These are phyloP conservation scores for Zygoascus meyerae DNA, from an alignment of 1,139 yeast genomes.

Conservation along the genomic window DNA sequence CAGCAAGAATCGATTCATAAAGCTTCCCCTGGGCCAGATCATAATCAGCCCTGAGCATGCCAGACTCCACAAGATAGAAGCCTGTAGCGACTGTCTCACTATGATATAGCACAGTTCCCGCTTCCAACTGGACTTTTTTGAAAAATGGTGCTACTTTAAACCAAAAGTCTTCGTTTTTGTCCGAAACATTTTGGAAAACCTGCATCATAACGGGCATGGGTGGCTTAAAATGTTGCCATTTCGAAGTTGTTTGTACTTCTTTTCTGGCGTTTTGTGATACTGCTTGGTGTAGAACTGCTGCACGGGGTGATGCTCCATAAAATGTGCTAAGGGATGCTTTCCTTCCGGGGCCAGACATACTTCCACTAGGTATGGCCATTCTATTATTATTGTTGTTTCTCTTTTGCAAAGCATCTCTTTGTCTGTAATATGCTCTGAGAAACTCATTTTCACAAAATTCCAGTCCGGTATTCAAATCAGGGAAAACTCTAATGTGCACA, in stretches of 20 bases:
- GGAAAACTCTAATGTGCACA: constrained; percentile 51
- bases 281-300: constrained; percentile 55
- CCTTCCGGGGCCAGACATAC: not conserved
- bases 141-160: constrained; percentile 48
- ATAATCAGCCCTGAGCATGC: constrained; percentile 61
- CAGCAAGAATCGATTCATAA: constrained; percentile 75
- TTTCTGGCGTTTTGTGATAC: constrained; percentile 49
- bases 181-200: constrained; percentile 62
- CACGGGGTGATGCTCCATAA: constrained; percentile 54
- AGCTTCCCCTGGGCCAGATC: constrained; percentile 52
- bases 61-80: constrained; percentile 70
- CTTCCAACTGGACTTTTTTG: constrained; percentile 44
- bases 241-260: constrained; percentile 27
- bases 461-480: constrained; percentile 75
- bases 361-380: constrained; percentile 4
- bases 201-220: constrained; percentile 68
- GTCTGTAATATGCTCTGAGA: constrained; percentile 56
- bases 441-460: constrained; percentile 97
- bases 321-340: not conserved
- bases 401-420: constrained; percentile 22
- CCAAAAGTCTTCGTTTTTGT: constrained; percentile 64
- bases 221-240: constrained; percentile 39
- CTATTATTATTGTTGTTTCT: not conserved
- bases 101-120: constrained; percentile 37
- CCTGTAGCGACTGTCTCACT: constrained; percentile 32